phyloP scores from a whole-genome alignment of 805 yeast species.

The Yamadazyma tumulicola region DNA sequence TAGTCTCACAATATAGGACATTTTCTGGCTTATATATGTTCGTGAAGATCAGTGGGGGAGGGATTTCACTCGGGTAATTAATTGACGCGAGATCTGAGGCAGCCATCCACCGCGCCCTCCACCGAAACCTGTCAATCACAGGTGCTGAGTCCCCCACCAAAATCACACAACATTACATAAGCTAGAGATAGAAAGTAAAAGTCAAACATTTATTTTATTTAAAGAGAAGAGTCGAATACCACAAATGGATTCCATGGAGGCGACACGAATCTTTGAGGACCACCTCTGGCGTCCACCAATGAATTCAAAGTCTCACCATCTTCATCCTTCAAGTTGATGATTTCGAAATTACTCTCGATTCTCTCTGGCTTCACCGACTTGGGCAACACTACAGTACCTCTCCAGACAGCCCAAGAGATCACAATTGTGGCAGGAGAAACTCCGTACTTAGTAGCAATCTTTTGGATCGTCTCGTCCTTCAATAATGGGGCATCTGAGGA shows the following conservation, averaged over 20 bases:
- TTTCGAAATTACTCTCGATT: constrained; percentile 34
- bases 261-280: constrained; percentile 12
- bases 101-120: no score
- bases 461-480: constrained; percentile 37
- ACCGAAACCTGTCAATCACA: no score
- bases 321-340: constrained; percentile 29
- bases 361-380: constrained; percentile 29
- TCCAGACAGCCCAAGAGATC: constrained; percentile 60
- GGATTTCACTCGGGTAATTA: no score
- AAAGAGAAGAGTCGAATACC: constrained; percentile 11
- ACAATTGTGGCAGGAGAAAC: constrained; percentile 49
- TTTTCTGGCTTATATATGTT: no score
- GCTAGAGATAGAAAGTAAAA: no score
- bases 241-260: constrained; percentile 15
- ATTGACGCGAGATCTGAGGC: no score
- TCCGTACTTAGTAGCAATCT: constrained; percentile 42
- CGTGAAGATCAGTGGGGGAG: no score
- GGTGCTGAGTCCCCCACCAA: no score
- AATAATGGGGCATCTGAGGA: constrained; percentile 54
- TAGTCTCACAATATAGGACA: no score
- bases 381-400: constrained; percentile 51
- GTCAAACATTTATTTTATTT: no score
- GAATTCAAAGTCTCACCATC: constrained; percentile 25
- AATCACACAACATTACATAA: background rate
- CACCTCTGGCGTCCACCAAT: constrained; percentile 24